These are phyloP conservation scores for Microsporum ferrugineum DNA, from an alignment of 2,329 filamentous ascomycete genomes.

Conservation along the genomic window DNA sequence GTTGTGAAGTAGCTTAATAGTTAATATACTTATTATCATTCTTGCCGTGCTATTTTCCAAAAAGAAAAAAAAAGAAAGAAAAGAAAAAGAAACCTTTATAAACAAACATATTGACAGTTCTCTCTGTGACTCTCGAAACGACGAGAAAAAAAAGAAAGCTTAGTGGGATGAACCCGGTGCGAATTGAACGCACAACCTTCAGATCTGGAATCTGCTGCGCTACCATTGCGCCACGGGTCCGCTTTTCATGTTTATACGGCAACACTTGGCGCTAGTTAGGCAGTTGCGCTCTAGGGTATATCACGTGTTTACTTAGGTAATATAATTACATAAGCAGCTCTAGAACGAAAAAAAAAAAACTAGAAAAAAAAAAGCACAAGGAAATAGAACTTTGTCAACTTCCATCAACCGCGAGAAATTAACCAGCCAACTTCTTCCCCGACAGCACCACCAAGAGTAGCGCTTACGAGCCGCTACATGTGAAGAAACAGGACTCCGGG, in stretches of 20 bases:
- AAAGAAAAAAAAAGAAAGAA: neutral
- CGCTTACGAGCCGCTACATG: constrained; percentile 1
- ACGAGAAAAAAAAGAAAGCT: constrained; percentile 3
- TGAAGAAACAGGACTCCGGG: constrained; percentile 1
- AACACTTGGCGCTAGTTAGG: too few relatives aligned
- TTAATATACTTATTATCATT: neutral
- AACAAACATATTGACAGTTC: too few relatives aligned
- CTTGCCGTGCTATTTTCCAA: neutral
- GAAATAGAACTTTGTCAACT: neutral
- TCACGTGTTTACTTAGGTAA: neutral
- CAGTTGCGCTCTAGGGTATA: too few relatives aligned
- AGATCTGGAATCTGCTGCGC: constrained; percentile 14
- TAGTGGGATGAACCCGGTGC: constrained; percentile 8
- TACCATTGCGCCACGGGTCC: constrained; percentile 14
- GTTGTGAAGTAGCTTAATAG: neutral
- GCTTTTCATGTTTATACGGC: neutral
- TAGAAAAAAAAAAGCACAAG: neutral
- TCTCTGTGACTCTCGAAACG: neutral
- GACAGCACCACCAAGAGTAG: neutral
- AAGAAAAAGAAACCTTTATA: neutral
- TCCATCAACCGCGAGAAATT: neutral
- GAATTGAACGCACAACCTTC: constrained; percentile 14
- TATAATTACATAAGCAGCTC: neutral
- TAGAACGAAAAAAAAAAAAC: neutral
- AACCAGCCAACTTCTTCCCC: neutral